Evolutionary conservation across 768 basidiomycete genomes (phyloP), one percentile per base, ranked within the genome.

Genomic region (Inosperma sp.): DNA sequence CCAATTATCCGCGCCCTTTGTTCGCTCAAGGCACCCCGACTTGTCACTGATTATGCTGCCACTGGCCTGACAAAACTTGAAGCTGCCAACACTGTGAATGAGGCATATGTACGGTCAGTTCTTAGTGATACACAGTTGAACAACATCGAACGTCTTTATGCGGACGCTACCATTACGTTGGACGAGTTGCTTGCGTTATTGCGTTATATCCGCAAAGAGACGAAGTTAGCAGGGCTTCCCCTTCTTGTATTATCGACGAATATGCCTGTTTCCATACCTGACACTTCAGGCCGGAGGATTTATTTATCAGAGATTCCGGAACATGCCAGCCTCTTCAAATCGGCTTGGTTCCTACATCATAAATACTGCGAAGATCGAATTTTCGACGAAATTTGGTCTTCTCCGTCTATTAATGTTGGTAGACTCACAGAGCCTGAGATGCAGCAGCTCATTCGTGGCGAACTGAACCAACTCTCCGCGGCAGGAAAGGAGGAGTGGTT

Each of bases 171-270:
- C 25, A 39, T 52, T 4, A 3, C 21, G 5, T 30, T 17, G 5
- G 26, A 50, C 5, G 16, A 46, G 14, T 42, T 56, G 4, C 17
- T 50, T 8, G 41, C 23, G 6, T 37, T 46, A 4, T 29, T 58
- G 2, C 16, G 48, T 16, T 58, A 55, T 36, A 35, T 53, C 5
- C 23, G 21, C 8, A 5, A 47, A 22, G 31, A 36, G 21, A 2
- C 35, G 6, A 13, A 51, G 10, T 30, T 55, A 10, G 27, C 19
- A 5, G 57, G 54, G 7, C 45, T 58, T 9, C 57, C 57, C 17
- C 50, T 58, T 3, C 16, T 56, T 9, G 21, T 49, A 12, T 36
- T 54, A 4, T 25, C 44, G 3, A 17, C 35, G 2, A 48, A 41
- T 4, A n/a, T 33, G 2, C 12, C 55, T 4, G 21, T 29, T 22